Base-by-base conservation (phyloP, 108 stramenopile species). In the Skeletonema menzelii region DNA sequence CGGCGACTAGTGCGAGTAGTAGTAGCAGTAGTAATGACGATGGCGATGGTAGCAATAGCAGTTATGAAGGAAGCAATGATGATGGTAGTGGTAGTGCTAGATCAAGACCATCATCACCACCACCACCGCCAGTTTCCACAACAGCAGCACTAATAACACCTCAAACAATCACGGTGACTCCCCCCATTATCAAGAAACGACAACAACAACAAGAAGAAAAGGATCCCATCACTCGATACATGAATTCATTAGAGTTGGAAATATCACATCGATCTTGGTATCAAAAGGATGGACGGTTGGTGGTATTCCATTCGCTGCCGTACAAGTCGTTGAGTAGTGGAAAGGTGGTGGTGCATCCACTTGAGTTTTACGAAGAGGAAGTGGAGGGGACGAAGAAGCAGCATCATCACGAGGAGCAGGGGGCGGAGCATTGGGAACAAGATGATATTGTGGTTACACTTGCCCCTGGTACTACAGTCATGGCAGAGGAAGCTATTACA, bases 401-500 rank as follows among this genome's bases (percentile, higher is more conserved):
- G 8, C 35, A 35, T 8, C 35, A 35, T n/a, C n/a, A n/a, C n/a
- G n/a, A n/a, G n/a, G n/a, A n/a, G n/a, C n/a, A n/a, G n/a, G n/a
- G n/a, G n/a, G n/a, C n/a, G 35, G 35, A 35, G 58, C 49, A 30
- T 65, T 2, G 40, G 22, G n/a, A 42, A 19, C 4, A 26, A 17
- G 17, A 44, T 10, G 32, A 38, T 34, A 26, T 44, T 11, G 59
- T 86, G 24, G 75, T 72, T 26, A 69, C 79, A 31, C 38, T 91
- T n/a, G 27, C 82, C 8, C 90, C 90, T 1, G 90, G 90, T 56
- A 56, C 75, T 27, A 87, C 79, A 6, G 64, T 88, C 17, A 66
- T 84, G 57, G 90, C 81, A 7, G 63, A 56, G 12, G 77, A 82
- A 28, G 32, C 82, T 17, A 24, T 82, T 56, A 46, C 63, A 40